Conservation (phyloP, 129 eudicot species). For the Cynara cardunculus region DNA sequence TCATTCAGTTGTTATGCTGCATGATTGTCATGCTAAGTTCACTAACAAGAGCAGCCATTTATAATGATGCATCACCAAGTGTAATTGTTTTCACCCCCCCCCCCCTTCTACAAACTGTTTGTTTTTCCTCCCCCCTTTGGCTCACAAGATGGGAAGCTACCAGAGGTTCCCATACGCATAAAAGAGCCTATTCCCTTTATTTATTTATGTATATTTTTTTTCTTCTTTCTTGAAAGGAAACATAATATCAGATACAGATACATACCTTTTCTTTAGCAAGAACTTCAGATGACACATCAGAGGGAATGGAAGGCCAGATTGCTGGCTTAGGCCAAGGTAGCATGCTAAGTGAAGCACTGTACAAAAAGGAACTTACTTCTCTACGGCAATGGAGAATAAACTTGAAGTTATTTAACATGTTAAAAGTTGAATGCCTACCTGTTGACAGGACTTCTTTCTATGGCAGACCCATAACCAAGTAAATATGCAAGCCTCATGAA, state of each 20-base stretch:
- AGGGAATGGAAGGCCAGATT: conserved; percentile 87
- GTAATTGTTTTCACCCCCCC: too few relatives aligned
- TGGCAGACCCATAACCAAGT: conserved; percentile 80
- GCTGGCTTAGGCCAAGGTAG: conserved; percentile 97
- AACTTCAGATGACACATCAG: conserved; percentile 78
- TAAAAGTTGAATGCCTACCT: conserved; percentile 42
- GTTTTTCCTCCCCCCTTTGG: not conserved
- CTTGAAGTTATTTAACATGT: not conserved
- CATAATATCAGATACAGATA: not conserved
- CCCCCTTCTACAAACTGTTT: too few relatives aligned
- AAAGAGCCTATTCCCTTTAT: not conserved
- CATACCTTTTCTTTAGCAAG: conserved; percentile 88
- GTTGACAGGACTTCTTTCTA: conserved; percentile 94
- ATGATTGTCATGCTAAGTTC: not conserved
- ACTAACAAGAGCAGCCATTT: not conserved
- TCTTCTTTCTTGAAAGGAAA: not conserved
- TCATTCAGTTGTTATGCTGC: not conserved
- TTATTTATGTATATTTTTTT: not conserved
- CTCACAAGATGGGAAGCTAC: not conserved
- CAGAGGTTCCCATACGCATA: not conserved
- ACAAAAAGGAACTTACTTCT: not conserved
- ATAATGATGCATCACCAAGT: too few relatives aligned
- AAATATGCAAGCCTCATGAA: conserved; percentile 96
- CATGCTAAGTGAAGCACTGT: conserved; percentile 96
- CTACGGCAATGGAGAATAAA: not conserved